Evolutionary conservation across 306 rosid species (phyloP).

Genomic region (Medicago lupulina): DNA sequence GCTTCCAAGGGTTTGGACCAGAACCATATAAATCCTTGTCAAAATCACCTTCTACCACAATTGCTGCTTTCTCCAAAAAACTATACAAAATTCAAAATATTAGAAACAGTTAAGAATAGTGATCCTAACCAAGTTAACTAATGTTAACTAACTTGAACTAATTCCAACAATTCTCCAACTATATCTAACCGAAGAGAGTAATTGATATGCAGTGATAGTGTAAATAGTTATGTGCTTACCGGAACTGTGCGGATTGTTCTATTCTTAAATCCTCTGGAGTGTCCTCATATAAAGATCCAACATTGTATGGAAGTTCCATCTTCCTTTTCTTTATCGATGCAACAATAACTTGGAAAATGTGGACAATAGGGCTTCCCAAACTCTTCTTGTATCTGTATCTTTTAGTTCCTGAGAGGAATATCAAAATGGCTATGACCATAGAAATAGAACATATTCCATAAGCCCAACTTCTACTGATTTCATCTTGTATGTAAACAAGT

Average conservation of each 20-base stretch:
- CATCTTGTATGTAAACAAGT: slow-evolving; percentile 86
- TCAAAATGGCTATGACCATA: slow-evolving; percentile 59
- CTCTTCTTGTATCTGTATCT: slow-evolving; percentile 77
- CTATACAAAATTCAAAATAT: slow-evolving; percentile 41
- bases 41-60: slow-evolving; percentile 65
- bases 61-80: slow-evolving; percentile 86
- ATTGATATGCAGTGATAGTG: background rate
- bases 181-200: background rate
- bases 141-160: background rate
- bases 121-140: background rate
- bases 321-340: slow-evolving; percentile 74
- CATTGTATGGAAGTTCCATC: slow-evolving; percentile 53
- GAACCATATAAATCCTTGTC: slow-evolving; percentile 48
- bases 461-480: slow-evolving; percentile 84
- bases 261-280: slow-evolving; percentile 69
- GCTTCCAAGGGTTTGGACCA: slow-evolving; percentile 76
- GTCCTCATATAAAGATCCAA: slow-evolving; percentile 66
- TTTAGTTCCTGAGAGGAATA: slow-evolving; percentile 66
- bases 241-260: slow-evolving; percentile 66
- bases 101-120: background rate
- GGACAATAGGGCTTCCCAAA: slow-evolving; percentile 85
- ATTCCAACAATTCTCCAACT: background rate
- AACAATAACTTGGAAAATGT: slow-evolving; percentile 72
- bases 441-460: slow-evolving; percentile 81
- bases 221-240: slow-evolving; percentile 43